Evolutionary conservation across 2,329 filamentous ascomycete genomes (phyloP).

Genomic region (Fusarium coicis): DNA sequence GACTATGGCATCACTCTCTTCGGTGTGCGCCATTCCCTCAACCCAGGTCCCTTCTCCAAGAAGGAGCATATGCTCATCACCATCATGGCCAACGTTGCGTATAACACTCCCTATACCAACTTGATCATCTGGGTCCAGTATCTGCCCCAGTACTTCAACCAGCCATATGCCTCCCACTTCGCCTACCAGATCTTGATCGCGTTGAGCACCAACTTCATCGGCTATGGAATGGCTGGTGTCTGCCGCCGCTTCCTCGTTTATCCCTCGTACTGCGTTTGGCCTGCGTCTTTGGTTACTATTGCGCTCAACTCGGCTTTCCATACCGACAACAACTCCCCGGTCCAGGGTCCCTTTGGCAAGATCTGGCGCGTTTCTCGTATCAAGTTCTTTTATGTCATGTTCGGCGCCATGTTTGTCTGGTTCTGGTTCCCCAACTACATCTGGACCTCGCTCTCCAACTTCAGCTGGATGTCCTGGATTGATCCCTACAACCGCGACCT

Average conservation of each 20-base stretch:
- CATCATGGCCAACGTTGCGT: conserved; percentile 70
- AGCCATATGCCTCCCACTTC: conserved; percentile 62
- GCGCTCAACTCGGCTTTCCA: conserved; percentile 66
- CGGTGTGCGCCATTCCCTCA: conserved; percentile 60
- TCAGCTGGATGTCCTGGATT: conserved; percentile 69
- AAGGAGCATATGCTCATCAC: conserved; percentile 72
- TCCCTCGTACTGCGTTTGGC: conserved; percentile 68
- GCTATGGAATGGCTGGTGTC: conserved; percentile 69
- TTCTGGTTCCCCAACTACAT: conserved; percentile 69
- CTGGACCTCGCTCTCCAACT: conserved; percentile 62
- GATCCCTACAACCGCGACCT: conserved; percentile 57
- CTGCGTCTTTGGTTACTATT: conserved; percentile 64
- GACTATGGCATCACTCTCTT: conserved; percentile 60
- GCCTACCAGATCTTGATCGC: conserved; percentile 66
- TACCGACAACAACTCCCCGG: conserved; percentile 53
- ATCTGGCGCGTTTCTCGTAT: conserved; percentile 60
- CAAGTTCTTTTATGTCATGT: conserved; percentile 63
- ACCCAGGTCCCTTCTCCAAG: conserved; percentile 66
- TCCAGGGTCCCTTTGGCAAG: conserved; percentile 56
- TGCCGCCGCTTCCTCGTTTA: conserved; percentile 65
- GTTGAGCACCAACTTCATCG: conserved; percentile 67
- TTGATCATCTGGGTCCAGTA: conserved; percentile 66
- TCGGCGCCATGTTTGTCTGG: conserved; percentile 65
- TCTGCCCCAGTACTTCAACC: conserved; percentile 64
- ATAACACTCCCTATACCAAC: conserved; percentile 64